phyloP scores from a whole-genome alignment of 1,139 yeast species.

The Magnusiomyces suaveolens region DNA sequence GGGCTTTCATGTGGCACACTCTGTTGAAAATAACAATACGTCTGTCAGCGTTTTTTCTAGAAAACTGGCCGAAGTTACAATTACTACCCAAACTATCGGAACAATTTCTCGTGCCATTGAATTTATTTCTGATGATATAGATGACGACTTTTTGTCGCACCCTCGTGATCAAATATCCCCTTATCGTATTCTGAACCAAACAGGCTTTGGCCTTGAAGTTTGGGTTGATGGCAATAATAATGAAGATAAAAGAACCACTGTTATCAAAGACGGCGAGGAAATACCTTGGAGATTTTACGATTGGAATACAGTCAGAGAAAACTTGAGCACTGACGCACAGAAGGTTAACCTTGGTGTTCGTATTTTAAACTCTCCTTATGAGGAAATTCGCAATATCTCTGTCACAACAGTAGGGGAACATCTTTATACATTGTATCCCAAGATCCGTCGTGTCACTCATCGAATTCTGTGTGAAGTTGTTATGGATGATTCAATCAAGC shows the following conservation, averaged over 20 bases:
- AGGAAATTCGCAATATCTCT: constrained; percentile 46
- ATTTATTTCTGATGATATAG: constrained; percentile 57
- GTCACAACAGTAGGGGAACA: constrained; percentile 82
- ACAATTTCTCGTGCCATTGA: constrained; percentile 41
- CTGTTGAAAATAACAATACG: constrained; percentile 35
- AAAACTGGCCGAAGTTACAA: constrained; percentile 65
- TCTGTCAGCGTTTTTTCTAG: constrained; percentile 63
- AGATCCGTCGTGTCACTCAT: constrained; percentile 54
- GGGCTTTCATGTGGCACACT: constrained; percentile 56
- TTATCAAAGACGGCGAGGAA: constrained; percentile 42
- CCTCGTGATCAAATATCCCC: constrained; percentile 64
- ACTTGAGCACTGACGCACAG: constrained; percentile 55
- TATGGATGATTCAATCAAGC: constrained; percentile 67
- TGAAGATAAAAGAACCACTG: constrained; percentile 3
- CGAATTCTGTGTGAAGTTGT: constrained; percentile 63
- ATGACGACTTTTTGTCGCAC: constrained; percentile 42
- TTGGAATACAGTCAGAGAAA: constrained; percentile 81
- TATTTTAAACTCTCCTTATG: constrained; percentile 47
- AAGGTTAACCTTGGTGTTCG: constrained; percentile 54
- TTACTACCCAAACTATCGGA: constrained; percentile 60
- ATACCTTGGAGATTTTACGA: constrained; percentile 91
- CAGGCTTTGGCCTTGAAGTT: constrained; percentile 68
- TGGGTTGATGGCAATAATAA: constrained; percentile 51
- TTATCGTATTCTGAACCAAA: constrained; percentile 68
- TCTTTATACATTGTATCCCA: constrained; percentile 56